Base-by-base conservation (phyloP, 352 stramenopile species). In the Stramenopiles sp. region DNA sequence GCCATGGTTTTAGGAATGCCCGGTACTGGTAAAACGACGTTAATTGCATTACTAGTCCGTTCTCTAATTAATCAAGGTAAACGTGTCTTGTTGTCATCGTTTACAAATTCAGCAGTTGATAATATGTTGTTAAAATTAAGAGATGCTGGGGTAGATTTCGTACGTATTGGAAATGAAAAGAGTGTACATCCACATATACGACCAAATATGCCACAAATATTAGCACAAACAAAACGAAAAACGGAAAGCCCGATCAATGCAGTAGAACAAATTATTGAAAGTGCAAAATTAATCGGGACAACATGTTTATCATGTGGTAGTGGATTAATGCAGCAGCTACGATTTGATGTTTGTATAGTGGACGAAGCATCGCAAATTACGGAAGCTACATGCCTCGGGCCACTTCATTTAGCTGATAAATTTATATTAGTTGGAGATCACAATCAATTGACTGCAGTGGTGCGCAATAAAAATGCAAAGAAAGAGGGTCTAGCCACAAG, bases 361-460 rank as follows among this genome's bases (percentile, higher is more conserved):
- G 96, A 99, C 74, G 96, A 99, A 85, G 95, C 95, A 0, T 95
- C 93, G 32, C 96, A 99, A 87, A 97, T 97, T n/a, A 97, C 90
- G 6, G 91, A 98, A 84, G 95, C 95, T 27, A 90, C 96, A 7
- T 86, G 95, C 32, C 78, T 98, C 6, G 93, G 93, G 0, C 90
- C 94, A n/a, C 81, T 98, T 0, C 88, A 92, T 74, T 90, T 87
- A 65, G 94, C 94, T 0, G 88, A 97, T 81, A 91, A 84, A 4
- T 98, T 98, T 87, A 89, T 98, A 31, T 86, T 99, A 0, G 94
- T 99, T 6, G 96, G 96, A 32, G 96, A 99, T 84, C 94, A 98
- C 80, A 94, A 98, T 82, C 96, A 99, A 83, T 86, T 99, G 7
- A 93, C 94, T n/a, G 95, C 96, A 30, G 84, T 99, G 0, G 93